Evolutionary conservation across 805 yeast species (phyloP), one percentile per base, ranked within the genome.

Genomic region (Lachancea lanzarotensis): DNA sequence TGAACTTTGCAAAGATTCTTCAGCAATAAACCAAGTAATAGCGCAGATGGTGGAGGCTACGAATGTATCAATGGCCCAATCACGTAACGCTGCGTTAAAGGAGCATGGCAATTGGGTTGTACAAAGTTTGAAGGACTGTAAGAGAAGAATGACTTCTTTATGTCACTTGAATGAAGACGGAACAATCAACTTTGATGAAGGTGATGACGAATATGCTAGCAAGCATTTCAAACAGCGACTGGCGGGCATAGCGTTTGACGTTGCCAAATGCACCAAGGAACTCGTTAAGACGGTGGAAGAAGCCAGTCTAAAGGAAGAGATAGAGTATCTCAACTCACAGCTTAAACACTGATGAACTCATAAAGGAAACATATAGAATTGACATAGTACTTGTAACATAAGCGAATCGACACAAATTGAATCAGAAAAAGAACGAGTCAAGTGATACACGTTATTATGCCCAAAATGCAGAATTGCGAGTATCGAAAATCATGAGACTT

Each of bases 211-310:
- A 43, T 81, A 75, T 59, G 96, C 96, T 2, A 95, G 88, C 60
- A 84, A 85, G 63, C 84, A 84, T 55, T 83, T 88, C 69, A 87
- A 87, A 66, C 97, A 91, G 66, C 78, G 97, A 57, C 76, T 91
- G 52, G 98, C 98, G 0, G 97, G 97, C 2, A 84, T 90, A 53
- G 91, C 96, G 25, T 91, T 89, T 68, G 98, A 91, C 63, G 86
- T 91, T 67, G 97, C 97, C 19, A 89, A 91, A 66, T 84, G 95
- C 63, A 91, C 97, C 4, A 91, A 90, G 64, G 98, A 91, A 65
- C 74, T 91, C 59, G 98, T 91, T 17, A 90, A 90, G 68, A 86
- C 95, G 1, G 96, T 91, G 4, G 97, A 91, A 62, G 97, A 90
- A 61, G 95, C 95, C 19, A 84, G 90, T 58, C 70, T 90, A 56